A percentile compares a stretch with the other conserved stretches of the same genome.
phyloP scores from a whole-genome alignment of 768 basidiomycete genomes.

The Phylloporus sp. region DNA sequence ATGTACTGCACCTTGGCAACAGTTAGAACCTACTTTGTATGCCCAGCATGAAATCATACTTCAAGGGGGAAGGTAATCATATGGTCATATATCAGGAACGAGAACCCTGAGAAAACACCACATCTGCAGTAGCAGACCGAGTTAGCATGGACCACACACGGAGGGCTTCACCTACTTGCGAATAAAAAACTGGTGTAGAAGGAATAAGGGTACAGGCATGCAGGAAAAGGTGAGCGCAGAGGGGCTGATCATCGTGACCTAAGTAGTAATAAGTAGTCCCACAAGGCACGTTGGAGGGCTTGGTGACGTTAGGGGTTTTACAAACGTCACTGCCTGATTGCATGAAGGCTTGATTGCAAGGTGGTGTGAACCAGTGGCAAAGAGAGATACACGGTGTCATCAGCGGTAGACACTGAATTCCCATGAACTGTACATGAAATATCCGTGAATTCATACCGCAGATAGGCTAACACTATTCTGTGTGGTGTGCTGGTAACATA shows the following conservation, averaged over 20 bases:
- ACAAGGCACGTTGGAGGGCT: neutral
- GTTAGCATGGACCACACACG: neutral
- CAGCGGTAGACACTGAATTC: neutral
- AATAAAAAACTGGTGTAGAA: neutral
- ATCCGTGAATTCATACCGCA: neutral
- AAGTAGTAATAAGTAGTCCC: neutral
- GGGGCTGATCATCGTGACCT: neutral
- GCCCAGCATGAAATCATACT: neutral
- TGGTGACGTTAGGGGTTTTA: neutral
- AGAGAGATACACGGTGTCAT: neutral
- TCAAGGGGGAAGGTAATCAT: constrained; percentile 10
- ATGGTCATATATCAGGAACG: constrained; percentile 12
- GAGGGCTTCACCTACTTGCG: neutral
- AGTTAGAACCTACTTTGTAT: neutral
- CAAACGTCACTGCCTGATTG: neutral
- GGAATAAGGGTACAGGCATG: neutral
- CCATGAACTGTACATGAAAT: neutral
- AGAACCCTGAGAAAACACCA: constrained; percentile 1
- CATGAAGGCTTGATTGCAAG: neutral
- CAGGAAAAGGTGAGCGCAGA: neutral
- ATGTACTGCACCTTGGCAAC: neutral
- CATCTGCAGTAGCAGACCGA: neutral
- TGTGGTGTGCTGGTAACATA: neutral
- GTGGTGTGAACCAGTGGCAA: neutral
- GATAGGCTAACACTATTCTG: neutral